Conservation (phyloP, 2,329 filamentous ascomycete species). For the Diplocarpon mali region DNA sequence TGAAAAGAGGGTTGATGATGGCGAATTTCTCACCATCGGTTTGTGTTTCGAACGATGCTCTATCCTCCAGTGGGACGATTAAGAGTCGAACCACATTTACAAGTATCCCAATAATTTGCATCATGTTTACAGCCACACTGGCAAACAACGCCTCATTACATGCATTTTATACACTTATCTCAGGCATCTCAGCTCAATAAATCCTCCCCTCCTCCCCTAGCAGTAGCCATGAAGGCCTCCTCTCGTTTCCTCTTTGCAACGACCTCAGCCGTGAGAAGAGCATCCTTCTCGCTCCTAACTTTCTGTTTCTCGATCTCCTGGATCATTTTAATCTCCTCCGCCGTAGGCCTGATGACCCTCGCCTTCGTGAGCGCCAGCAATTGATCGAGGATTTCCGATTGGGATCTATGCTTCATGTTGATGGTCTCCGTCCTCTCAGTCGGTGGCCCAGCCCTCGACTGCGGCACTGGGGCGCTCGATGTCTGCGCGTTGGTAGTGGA, state of each 20-base stretch:
- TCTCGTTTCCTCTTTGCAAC: conserved; percentile 50
- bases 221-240: conserved; percentile 44
- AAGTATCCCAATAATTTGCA: neutral
- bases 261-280: conserved; percentile 39
- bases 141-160: conserved; percentile 15
- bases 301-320: conserved; percentile 43
- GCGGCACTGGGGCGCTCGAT: conserved; percentile 30
- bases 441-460: conserved; percentile 31
- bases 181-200: neutral
- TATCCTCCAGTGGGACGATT: neutral
- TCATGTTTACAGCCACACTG: conserved; percentile 10
- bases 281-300: conserved; percentile 41
- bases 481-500: conserved; percentile 34
- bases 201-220: conserved; percentile 29
- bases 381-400: conserved; percentile 49
- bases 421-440: conserved; percentile 39
- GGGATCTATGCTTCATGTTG: conserved; percentile 52
- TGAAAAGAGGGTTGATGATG: no score
- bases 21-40: no score
- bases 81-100: neutral
- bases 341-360: conserved; percentile 41
- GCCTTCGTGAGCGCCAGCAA: conserved; percentile 55
- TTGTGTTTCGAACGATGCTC: neutral
- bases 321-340: conserved; percentile 49
- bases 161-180: neutral